These are phyloP conservation scores for Sordaria brevicollis DNA, from an alignment of 495 filamentous ascomycete species.

Conservation along the genomic window DNA sequence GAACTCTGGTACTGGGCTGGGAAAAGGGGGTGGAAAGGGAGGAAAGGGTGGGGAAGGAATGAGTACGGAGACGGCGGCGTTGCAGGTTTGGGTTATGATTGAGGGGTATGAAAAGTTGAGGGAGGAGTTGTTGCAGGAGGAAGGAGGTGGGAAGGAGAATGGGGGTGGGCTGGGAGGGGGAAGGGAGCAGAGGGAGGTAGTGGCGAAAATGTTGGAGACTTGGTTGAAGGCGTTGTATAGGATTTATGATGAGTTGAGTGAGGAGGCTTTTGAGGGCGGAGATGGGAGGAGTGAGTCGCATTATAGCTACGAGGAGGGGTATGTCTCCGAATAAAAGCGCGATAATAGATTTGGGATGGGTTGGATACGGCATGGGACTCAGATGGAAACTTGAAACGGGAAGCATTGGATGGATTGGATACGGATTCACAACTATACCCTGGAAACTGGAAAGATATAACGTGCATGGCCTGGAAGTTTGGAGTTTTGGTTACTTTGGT, in stretches of 20 bases:
- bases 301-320: conserved; percentile 6
- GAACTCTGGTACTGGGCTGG: too few relatives aligned
- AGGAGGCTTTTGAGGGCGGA: background rate
- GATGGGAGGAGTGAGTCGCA: conserved; percentile 4
- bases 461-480: background rate
- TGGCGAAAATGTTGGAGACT: conserved; percentile 30
- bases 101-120: conserved; percentile 37
- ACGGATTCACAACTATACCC: background rate
- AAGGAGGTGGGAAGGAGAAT: conserved; percentile 2
- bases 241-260: conserved; percentile 24
- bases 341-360: background rate
- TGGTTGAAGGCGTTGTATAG: conserved; percentile 34
- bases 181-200: background rate
- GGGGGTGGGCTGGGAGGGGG: conserved; percentile 5
- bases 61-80: conserved; percentile 36
- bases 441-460: background rate
- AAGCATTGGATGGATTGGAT: background rate
- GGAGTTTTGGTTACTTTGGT: background rate
- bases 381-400: too few relatives aligned
- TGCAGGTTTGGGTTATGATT: conserved; percentile 45
- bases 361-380: background rate
- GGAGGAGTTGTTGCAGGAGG: conserved; percentile 21
- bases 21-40: too few relatives aligned
- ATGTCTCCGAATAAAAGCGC: conserved; percentile 19
- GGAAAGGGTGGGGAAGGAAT: conserved; percentile 8